Evolutionary conservation across 805 yeast genomes (phyloP).

Genomic region (Pichia phayaonensis): DNA sequence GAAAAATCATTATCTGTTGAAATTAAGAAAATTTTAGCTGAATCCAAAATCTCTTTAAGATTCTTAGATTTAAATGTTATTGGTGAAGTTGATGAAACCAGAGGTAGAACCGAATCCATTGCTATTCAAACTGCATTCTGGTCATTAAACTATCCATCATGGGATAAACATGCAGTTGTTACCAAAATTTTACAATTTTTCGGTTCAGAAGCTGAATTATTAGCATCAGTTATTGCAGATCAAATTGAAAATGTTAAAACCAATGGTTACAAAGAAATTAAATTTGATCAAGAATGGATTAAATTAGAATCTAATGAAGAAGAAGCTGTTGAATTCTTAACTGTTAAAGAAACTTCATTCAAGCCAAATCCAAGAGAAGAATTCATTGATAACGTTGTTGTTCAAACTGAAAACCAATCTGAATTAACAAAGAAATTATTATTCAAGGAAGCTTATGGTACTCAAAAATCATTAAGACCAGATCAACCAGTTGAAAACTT

Average conservation of each 20-base stretch:
- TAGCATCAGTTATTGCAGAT: slow-evolving; percentile 63
- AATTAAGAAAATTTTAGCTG: slow-evolving; percentile 45
- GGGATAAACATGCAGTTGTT: slow-evolving; percentile 54
- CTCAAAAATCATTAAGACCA: slow-evolving; percentile 64
- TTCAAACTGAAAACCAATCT: slow-evolving; percentile 28
- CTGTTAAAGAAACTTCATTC: slow-evolving; percentile 48
- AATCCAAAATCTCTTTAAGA: slow-evolving; percentile 44
- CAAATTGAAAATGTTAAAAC: slow-evolving; percentile 52
- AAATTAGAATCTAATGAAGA: slow-evolving; percentile 14
- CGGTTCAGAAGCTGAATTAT: slow-evolving; percentile 73
- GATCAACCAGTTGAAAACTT: slow-evolving; percentile 81
- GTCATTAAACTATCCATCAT: slow-evolving; percentile 56
- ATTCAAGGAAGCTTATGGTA: slow-evolving; percentile 72
- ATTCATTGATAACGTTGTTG: slow-evolving; percentile 35
- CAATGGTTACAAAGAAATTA: slow-evolving; percentile 34
- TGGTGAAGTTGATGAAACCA: slow-evolving; percentile 62
- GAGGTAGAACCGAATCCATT: slow-evolving; percentile 67
- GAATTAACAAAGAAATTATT: slow-evolving; percentile 64
- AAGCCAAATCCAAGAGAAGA: slow-evolving; percentile 52
- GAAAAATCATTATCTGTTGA: slow-evolving; percentile 46
- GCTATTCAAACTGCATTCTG: slow-evolving; percentile 78
- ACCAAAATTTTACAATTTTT: slow-evolving; percentile 74
- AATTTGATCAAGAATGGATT: slow-evolving; percentile 28
- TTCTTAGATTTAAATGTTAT: slow-evolving; percentile 56
- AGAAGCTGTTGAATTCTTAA: slow-evolving; percentile 37